Evolutionary conservation across 805 yeast species (phyloP).

Genomic region (Lipomyces oligophaga): DNA sequence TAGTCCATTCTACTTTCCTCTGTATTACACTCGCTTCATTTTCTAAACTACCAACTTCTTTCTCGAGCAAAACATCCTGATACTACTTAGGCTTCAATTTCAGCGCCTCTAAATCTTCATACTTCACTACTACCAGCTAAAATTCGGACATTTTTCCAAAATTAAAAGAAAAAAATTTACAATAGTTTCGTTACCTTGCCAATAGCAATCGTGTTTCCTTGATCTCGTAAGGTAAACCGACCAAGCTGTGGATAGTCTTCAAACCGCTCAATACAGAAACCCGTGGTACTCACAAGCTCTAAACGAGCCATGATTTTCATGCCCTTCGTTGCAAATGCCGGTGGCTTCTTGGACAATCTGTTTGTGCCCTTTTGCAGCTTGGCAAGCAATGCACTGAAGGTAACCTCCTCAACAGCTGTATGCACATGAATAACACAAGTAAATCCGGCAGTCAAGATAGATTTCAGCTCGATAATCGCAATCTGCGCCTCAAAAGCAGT

Average conservation of each 20-base stretch:
- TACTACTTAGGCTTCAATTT: no score
- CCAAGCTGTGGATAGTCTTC: conserved; percentile 93
- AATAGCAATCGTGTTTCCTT: conserved; percentile 96
- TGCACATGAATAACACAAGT: conserved; percentile 98
- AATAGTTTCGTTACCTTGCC: conserved; percentile 93
- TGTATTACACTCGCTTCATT: no score
- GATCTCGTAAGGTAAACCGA: conserved; percentile 97
- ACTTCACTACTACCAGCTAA: no score
- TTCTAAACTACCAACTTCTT: no score
- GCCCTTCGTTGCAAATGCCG: conserved; percentile 97
- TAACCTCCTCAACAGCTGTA: conserved; percentile 96
- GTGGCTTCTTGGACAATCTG: conserved; percentile 93
- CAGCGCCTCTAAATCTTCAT: no score
- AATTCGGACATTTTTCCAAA: no score
- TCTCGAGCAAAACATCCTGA: no score
- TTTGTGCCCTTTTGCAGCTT: conserved; percentile 95
- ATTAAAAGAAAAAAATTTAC: no score
- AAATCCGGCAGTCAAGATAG: conserved; percentile 91
- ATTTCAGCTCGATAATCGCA: conserved; percentile 93
- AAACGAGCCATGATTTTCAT: conserved; percentile 94
- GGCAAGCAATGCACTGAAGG: conserved; percentile 75
- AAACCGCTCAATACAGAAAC: conserved; percentile 91
- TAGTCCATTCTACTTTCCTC: no score
- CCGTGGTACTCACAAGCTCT: conserved; percentile 62
- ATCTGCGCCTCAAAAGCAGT: conserved; percentile 91